Evolutionary conservation across 2,329 filamentous ascomycete genomes (phyloP), one percentile per base, ranked within the genome.

Genomic region (Metarhizium robertsii): DNA sequence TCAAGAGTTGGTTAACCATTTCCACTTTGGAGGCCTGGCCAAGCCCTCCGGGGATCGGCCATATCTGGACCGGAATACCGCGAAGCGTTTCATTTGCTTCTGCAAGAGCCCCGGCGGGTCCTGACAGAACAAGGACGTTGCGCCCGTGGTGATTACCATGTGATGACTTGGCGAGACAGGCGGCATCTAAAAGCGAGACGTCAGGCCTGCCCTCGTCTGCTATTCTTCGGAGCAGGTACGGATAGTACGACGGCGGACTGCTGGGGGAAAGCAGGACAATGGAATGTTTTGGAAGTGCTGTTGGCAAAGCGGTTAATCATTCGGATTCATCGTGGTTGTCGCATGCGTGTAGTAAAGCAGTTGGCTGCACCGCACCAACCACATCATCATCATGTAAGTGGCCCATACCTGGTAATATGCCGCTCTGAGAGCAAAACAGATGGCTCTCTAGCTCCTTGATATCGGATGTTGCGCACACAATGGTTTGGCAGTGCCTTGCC

Each of bases 11-110:
- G 62, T 79, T 76, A 25, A 78, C 70, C 69, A 79, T 78, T 60
- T 79, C 79, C 61, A 79, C 74, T 55, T 79, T 80, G 53, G 76
- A 78, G 2, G 77, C 78, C 0, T 74, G 74, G 0, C 78, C 78
- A 14, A 77, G 60, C 0, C 74, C 76, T 0, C 77, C 77, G 0
- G 75, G 73, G 11, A 52, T 13, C 14, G n/a, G 40, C 13, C 40
- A 18, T 6, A 43, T 14, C 2, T 6, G 14, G 6, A 6, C 6
- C n/a, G 40, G 14, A 43, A 18, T 18, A 16, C 32, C 32, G 10
- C 10, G 32, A 34, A 34, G 32, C 32, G 10, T 11, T 34, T 34
- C 10, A 34, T 34, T 43, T 18, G 40, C 40, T 18, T 43, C 2
- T 18, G 40, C 10, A 43, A 43, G 40, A 18, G 40, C 14, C 40